Percentiles rank a stretch among this genome's conserved stretches.
phyloP scores from a whole-genome alignment of 495 filamentous ascomycete species.

The Xylaria intraflava region DNA sequence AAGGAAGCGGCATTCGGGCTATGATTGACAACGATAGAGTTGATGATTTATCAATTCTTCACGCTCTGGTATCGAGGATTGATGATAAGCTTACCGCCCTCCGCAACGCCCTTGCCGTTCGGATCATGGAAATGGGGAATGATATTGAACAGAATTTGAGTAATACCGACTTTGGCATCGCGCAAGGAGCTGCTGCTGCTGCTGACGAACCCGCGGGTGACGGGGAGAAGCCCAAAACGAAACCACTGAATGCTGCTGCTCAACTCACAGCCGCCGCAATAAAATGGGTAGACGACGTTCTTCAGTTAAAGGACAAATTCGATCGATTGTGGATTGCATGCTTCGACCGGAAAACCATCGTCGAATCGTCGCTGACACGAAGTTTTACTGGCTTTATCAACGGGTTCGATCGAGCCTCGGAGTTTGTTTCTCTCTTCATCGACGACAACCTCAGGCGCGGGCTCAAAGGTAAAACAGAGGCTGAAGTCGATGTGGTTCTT shows the following conservation, averaged over 20 bases:
- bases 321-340: slow-evolving; percentile 65
- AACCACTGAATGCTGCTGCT: slow-evolving; percentile 37
- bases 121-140: slow-evolving; percentile 72
- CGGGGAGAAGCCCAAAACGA: slow-evolving; percentile 38
- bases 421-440: slow-evolving; percentile 93
- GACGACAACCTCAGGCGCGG: slow-evolving; percentile 95
- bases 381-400: slow-evolving; percentile 93
- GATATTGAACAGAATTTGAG: slow-evolving; percentile 70
- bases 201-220: slow-evolving; percentile 45
- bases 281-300: slow-evolving; percentile 90
- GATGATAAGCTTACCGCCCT: slow-evolving; percentile 68
- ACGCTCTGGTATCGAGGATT: slow-evolving; percentile 68
- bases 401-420: slow-evolving; percentile 68
- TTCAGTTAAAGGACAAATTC: slow-evolving; percentile 82
- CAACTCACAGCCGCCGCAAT: slow-evolving; percentile 72
- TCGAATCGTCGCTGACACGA: slow-evolving; percentile 74
- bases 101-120: slow-evolving; percentile 58
- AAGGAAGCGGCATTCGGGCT: slow-evolving; percentile 70
- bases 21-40: slow-evolving; percentile 90
- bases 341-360: slow-evolving; percentile 64
- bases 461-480: slow-evolving; percentile 85
- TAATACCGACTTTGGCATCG: slow-evolving; percentile 38
- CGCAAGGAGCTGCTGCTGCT: slow-evolving; percentile 33
- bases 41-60: slow-evolving; percentile 70
- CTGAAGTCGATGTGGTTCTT: slow-evolving; percentile 76